Conservation (phyloP, 139 green algal species). For the Deuterostichococcus epilithicus region DNA sequence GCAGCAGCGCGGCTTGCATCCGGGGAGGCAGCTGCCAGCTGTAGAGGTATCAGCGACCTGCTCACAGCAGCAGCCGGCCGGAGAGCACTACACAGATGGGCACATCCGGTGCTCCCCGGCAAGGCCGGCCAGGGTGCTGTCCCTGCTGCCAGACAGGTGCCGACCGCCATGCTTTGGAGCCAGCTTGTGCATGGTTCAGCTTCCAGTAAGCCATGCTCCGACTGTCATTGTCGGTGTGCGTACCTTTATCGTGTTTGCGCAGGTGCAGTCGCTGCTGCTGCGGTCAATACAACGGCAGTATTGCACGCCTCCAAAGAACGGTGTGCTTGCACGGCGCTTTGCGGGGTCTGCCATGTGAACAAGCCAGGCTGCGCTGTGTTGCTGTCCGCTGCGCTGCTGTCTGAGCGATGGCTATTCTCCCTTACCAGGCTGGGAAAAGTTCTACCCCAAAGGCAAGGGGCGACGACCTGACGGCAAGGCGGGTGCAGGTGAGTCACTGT, state of each 20-base stretch:
- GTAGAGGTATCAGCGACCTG: background rate
- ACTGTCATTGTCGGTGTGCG: no score
- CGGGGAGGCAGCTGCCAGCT: no score
- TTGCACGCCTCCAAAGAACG: constrained; percentile 2
- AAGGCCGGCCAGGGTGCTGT: background rate
- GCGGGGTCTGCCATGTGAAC: background rate
- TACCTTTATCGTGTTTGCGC: background rate
- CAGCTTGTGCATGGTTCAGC: no score
- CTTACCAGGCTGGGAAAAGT: constrained; percentile 43
- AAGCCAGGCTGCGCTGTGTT: background rate
- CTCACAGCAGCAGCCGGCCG: no score
- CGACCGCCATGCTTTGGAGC: no score
- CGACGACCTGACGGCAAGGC: constrained; percentile 13
- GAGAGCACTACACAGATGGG: background rate
- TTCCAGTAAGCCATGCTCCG: no score
- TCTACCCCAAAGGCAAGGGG: constrained; percentile 51
- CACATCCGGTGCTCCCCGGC: background rate
- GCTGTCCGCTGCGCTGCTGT: background rate
- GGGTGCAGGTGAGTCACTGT: background rate
- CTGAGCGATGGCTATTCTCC: background rate
- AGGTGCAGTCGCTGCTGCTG: background rate
- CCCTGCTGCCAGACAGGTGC: background rate
- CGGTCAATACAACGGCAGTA: background rate
- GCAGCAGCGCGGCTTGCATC: background rate
- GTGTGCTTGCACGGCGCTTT: background rate